Evolutionary conservation across 108 stramenopile species (phyloP), one percentile per base, ranked within the genome.

Genomic region (Schizochytrium sp.): DNA sequence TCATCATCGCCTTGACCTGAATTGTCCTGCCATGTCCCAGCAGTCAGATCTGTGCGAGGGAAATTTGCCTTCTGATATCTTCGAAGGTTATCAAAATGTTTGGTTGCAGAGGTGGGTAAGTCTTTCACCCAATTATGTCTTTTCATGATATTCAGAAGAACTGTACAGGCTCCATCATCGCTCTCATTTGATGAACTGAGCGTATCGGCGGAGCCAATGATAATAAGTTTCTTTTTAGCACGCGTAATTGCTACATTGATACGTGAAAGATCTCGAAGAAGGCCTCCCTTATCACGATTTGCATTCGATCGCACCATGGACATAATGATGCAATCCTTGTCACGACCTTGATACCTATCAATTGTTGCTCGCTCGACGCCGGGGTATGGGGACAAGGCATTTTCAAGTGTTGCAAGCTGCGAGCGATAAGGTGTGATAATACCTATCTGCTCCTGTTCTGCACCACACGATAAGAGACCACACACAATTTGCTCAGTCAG

Each of bases 161-260:
- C 28, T 28, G 28, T 28, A 28, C 28, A 28, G 28, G 28, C 28
- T 28, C 28, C 28, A 28, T 28, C 28, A 28, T 28, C 28, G 28
- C 28, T 28, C 28, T 28, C 28, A 28, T 28, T 28, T 28, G 64
- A 69, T 8, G 12, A 10, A 7, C 15, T 8, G 64, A 88, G 61
- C 17, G 61, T 60, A 10, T 42, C n/a, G 46, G 4, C n/a, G 17
- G 73, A 50, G 42, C 97, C 97, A 19, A 98, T 89, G 60, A 98
- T 92, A 44, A 98, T 95, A 4, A 98, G 89, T 91, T 97, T 98
- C 45, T 87, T 87, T 88, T 96, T 97, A 19, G 97, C 97, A 58
- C 97, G 91, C 53, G 96, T 96, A 41, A 97, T 87, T 19, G 97
- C 97, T 17, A 98, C 97, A 90, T 97, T 98, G 8, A 98, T 88